Conservation (phyloP, 371 early-diverging fungal genomes). For the Quaeritorhiza haematococci region DNA sequence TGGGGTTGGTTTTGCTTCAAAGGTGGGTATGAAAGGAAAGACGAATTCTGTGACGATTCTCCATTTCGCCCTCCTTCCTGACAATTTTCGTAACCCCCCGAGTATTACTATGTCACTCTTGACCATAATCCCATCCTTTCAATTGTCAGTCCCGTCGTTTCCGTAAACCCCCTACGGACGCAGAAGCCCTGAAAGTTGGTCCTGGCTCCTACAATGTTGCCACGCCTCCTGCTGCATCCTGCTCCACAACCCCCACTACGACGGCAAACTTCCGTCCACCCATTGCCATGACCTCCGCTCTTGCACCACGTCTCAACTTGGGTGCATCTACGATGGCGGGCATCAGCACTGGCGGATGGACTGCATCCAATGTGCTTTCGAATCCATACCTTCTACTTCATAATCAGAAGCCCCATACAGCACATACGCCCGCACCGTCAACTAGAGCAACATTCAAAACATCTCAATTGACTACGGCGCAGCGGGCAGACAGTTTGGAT, state of each 20-base stretch:
- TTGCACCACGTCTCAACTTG: constrained; percentile 26
- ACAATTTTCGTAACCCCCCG: neutral
- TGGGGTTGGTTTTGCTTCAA: constrained; percentile 35
- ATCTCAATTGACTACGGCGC: too few species aligned
- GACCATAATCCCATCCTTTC: neutral
- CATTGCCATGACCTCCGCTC: constrained; percentile 24
- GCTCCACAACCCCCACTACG: constrained; percentile 21
- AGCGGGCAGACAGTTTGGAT: too few species aligned
- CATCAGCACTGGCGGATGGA: too few species aligned
- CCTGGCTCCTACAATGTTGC: constrained; percentile 5
- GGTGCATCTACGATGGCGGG: too few species aligned
- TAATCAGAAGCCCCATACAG: too few species aligned
- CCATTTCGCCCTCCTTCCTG: too few species aligned
- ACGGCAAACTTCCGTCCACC: constrained; percentile 27
- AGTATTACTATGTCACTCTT: neutral
- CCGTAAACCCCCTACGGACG: constrained; percentile 32
- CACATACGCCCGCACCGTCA: too few species aligned
- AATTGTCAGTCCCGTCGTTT: constrained; percentile 24
- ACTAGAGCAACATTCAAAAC: too few species aligned
- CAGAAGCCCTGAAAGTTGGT: too few species aligned
- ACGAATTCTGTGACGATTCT: too few species aligned
- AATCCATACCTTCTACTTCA: too few species aligned
- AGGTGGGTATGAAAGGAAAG: constrained; percentile 22
- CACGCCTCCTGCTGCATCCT: constrained; percentile 19
- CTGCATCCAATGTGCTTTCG: too few species aligned